A percentile compares a stretch with the other conserved stretches of the same genome.
Evolutionary conservation across 176 grass and related monocot genomes (phyloP).

Genomic region (Metroxylon sagu): DNA sequence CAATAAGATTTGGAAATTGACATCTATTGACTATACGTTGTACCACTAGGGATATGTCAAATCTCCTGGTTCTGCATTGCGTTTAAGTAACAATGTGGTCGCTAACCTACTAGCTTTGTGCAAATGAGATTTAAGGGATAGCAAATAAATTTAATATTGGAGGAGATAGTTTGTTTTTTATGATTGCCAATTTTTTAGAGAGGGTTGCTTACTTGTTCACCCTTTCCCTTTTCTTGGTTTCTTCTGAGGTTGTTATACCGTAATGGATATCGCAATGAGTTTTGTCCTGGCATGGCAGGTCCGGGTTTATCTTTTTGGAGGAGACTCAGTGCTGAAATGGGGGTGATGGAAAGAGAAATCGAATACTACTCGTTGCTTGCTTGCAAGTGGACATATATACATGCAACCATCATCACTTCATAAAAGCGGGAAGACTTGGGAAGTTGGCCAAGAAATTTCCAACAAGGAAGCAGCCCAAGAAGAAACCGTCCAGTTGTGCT

Average conservation of each 20-base stretch:
- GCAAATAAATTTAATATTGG: background rate
- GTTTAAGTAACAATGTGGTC: background rate
- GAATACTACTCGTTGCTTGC: background rate
- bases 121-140: background rate
- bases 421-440: background rate
- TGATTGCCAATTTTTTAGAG: background rate
- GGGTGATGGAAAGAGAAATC: background rate
- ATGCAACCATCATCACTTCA: background rate
- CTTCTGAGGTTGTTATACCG: slow-evolving; percentile 3
- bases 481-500: too few relatives aligned
- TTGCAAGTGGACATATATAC: background rate
- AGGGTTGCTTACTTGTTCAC: background rate
- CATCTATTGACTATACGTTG: too few relatives aligned
- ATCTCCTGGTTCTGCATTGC: background rate
- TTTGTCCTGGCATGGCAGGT: background rate
- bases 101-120: background rate
- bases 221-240: background rate
- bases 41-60: too few relatives aligned
- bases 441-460: background rate
- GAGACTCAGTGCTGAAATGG: background rate
- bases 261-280: background rate
- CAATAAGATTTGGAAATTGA: background rate
- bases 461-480: too few relatives aligned
- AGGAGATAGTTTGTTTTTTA: background rate
- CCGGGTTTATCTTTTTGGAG: background rate